Evolutionary conservation across 352 stramenopile genomes (phyloP).

Genomic region (Phytopythium montanum): DNA sequence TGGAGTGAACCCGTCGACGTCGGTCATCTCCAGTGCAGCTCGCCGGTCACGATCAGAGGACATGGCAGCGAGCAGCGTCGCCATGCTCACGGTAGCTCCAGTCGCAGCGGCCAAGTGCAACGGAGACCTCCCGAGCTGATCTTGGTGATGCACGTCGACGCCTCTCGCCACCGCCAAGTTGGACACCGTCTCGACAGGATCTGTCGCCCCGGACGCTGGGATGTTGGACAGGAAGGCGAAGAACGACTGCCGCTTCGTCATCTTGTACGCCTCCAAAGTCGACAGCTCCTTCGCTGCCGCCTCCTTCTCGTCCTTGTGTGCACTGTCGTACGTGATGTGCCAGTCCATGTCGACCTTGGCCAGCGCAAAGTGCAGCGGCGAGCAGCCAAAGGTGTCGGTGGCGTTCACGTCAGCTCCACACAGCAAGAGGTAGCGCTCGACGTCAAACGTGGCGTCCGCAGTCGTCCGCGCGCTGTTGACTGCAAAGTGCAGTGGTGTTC

Average conservation of each 20-base stretch:
- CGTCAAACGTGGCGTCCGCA: slow-evolving; percentile 62
- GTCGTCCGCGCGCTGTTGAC: slow-evolving; percentile 62
- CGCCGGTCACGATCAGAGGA: slow-evolving; percentile 17
- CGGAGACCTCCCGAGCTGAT: slow-evolving; percentile 46
- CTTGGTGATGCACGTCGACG: slow-evolving; percentile 34
- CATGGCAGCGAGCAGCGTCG: slow-evolving; percentile 34
- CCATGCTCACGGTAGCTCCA: slow-evolving; percentile 54
- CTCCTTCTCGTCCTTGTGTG: slow-evolving; percentile 22
- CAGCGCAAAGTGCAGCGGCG: slow-evolving; percentile 61
- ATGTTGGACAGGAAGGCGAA: slow-evolving; percentile 31
- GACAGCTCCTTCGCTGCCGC: slow-evolving; percentile 14
- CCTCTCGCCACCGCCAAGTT: slow-evolving; percentile 50
- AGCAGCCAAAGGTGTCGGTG: slow-evolving; percentile 52
- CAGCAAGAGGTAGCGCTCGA: slow-evolving; percentile 63
- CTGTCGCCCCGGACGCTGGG: slow-evolving; percentile 28
- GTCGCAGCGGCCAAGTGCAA: slow-evolving; percentile 69
- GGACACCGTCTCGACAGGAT: slow-evolving; percentile 76
- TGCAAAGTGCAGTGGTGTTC: slow-evolving; percentile 63
- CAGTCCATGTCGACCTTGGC: slow-evolving; percentile 66
- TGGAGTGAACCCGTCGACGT: slow-evolving; percentile 51
- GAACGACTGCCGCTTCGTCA: slow-evolving; percentile 31
- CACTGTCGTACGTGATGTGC: slow-evolving; percentile 45
- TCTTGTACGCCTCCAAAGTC: slow-evolving; percentile 29
- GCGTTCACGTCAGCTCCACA: slow-evolving; percentile 45
- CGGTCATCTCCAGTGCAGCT: slow-evolving; percentile 25